Percentiles rank a stretch among this genome's conserved stretches.
These are phyloP conservation scores for Pseudohyphozyma bogoriensis DNA, from an alignment of 768 basidiomycete genomes.

Conservation along the genomic window DNA sequence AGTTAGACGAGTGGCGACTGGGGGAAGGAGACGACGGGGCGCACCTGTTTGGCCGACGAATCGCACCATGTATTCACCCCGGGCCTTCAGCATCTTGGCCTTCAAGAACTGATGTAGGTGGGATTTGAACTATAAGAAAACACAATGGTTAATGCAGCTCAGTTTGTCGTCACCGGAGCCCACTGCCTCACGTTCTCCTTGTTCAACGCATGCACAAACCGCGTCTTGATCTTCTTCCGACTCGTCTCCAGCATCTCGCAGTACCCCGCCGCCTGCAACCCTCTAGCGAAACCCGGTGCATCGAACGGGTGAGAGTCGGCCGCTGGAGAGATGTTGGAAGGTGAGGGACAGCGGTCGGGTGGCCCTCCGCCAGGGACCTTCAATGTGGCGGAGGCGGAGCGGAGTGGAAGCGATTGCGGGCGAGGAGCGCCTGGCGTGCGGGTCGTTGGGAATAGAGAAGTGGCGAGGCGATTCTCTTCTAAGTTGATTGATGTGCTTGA, in stretches of 20 bases:
- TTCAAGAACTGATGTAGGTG: constrained; percentile 14
- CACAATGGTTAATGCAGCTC: not conserved
- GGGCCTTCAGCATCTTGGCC: not conserved
- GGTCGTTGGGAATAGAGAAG: too few relatives aligned
- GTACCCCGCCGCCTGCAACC: constrained; percentile 6
- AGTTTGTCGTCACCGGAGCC: not conserved
- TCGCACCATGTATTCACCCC: constrained; percentile 21
- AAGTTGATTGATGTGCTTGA: too few relatives aligned
- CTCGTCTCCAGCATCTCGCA: constrained; percentile 14
- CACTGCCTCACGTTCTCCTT: constrained; percentile 12
- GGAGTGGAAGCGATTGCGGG: too few relatives aligned
- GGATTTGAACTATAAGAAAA: not conserved
- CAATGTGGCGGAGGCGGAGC: not conserved
- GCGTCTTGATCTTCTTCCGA: constrained; percentile 17
- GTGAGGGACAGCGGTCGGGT: too few relatives aligned
- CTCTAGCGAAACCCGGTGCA: not conserved
- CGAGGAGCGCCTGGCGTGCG: too few relatives aligned
- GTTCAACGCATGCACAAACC: constrained; percentile 13
- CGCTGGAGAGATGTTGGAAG: not conserved
- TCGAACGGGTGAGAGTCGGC: constrained; percentile 6
- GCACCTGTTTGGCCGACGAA: constrained; percentile 8
- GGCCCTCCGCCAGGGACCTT: too few relatives aligned
- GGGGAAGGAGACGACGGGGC: not conserved
- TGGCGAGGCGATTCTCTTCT: too few relatives aligned
- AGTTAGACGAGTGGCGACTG: not conserved